These are phyloP conservation scores for Rubus idaeus DNA, from an alignment of 306 rosid genomes.

Conservation along the genomic window DNA sequence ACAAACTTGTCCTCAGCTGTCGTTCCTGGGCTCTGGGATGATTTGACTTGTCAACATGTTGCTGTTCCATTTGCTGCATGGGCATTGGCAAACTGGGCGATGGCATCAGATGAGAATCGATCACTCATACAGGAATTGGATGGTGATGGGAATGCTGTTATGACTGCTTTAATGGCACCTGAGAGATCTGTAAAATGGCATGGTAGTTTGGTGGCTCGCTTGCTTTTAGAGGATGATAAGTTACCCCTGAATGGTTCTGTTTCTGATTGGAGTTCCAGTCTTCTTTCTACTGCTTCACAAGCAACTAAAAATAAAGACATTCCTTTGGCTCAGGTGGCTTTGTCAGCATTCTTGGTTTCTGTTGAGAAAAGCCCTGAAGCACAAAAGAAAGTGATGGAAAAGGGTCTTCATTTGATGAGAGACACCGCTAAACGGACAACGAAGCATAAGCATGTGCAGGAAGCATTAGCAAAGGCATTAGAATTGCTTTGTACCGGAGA, in stretches of 20 bases:
- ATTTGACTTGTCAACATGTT: conserved; percentile 88
- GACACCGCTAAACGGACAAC: conserved; percentile 66
- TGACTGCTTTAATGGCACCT: conserved; percentile 89
- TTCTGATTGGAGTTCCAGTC: conserved; percentile 88
- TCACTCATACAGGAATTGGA: conserved; percentile 76
- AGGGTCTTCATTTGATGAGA: conserved; percentile 83
- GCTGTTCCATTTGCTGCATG: conserved; percentile 98
- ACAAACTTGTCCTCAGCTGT: conserved; percentile 55
- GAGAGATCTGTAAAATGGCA: conserved; percentile 99
- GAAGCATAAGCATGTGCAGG: conserved; percentile 75
- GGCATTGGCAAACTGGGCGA: conserved; percentile 98
- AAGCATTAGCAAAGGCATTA: conserved; percentile 73
- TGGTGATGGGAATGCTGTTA: conserved; percentile 81
- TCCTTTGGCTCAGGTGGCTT: conserved; percentile 74
- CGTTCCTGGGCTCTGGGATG: conserved; percentile 99
- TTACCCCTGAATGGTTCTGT: conserved; percentile 72
- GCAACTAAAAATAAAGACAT: conserved; percentile 81
- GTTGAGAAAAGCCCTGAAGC: conserved; percentile 73
- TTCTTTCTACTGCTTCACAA: conserved; percentile 81
- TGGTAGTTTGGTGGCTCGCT: conserved; percentile 76
- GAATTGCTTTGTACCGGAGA: conserved; percentile 68
- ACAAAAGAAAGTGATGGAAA: conserved; percentile 70
- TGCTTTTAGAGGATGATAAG: conserved; percentile 71
- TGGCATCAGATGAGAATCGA: conserved; percentile 69
- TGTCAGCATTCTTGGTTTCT: conserved; percentile 82